phyloP scores from a whole-genome alignment of 306 rosid species.

The Trifolium repens region DNA sequence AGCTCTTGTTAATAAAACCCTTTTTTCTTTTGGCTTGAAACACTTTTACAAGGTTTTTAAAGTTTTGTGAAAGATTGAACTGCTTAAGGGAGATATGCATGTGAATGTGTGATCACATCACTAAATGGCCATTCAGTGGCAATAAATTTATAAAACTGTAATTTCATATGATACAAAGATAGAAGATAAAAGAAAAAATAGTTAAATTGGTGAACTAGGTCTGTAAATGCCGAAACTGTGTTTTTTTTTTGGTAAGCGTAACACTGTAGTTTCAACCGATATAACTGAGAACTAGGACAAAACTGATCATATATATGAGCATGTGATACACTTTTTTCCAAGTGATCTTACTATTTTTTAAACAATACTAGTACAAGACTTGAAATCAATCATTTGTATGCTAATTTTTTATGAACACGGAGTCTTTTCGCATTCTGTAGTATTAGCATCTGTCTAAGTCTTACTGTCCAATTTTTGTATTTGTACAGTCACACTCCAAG shows the following conservation, averaged over 20 bases:
- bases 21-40: neutral
- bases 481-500: slow-evolving; percentile 91
- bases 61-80: neutral
- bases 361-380: slow-evolving; percentile 7
- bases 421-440: neutral
- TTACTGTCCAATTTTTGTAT: slow-evolving; percentile 42
- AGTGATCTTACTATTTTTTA: slow-evolving; percentile 3
- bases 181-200: neutral
- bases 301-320: slow-evolving; percentile 13
- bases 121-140: slow-evolving; percentile 7
- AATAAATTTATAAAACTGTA: slow-evolving; percentile 6
- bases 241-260: too few species aligned
- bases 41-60: neutral
- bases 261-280: too few species aligned
- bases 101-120: slow-evolving; percentile 9
- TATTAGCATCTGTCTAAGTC: slow-evolving; percentile 34
- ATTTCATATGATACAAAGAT: slow-evolving; percentile 17
- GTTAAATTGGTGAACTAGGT: slow-evolving; percentile 16
- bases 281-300: slow-evolving; percentile 3
- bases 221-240: slow-evolving; percentile 1
- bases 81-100: slow-evolving; percentile 20
- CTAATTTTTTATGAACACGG: slow-evolving; percentile 17
- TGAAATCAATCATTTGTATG: slow-evolving; percentile 31
- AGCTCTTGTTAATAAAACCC: neutral
- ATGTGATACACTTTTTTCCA: slow-evolving; percentile 18